Percentiles rank a stretch among this genome's conserved stretches.
phyloP scores from a whole-genome alignment of 257 asterid genomes.

The Ajuga chamaepitys region DNA sequence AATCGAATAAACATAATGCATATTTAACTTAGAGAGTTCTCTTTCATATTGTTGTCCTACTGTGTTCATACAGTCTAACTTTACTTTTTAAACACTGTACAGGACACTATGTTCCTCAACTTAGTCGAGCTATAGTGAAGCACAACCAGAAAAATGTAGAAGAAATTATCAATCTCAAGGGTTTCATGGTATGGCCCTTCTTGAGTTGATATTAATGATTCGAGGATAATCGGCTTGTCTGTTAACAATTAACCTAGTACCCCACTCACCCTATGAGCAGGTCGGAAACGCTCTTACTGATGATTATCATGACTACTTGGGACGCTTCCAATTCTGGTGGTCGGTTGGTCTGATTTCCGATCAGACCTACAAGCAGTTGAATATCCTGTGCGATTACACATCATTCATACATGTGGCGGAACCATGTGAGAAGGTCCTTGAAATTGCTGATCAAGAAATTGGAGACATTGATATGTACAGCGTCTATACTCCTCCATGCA shows the following conservation, averaged over 20 bases:
- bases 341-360: conserved; percentile 89
- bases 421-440: conserved; percentile 44
- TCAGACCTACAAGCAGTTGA: conserved; percentile 77
- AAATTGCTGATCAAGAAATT: conserved; percentile 53
- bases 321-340: conserved; percentile 84
- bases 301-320: conserved; percentile 77
- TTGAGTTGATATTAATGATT: background rate
- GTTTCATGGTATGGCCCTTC: conserved; percentile 68
- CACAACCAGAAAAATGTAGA: conserved; percentile 47
- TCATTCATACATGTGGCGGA: conserved; percentile 48
- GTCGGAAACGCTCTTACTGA: conserved; percentile 93
- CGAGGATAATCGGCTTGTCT: background rate
- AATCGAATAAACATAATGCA: no score
- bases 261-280: conserved; percentile 30
- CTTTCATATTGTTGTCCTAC: background rate
- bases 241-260: conserved; percentile 1
- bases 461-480: conserved; percentile 86
- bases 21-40: background rate
- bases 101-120: conserved; percentile 98
- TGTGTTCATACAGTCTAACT: background rate
- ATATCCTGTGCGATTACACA: conserved; percentile 41
- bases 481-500: conserved; percentile 88
- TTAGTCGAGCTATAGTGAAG: conserved; percentile 77
- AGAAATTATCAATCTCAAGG: conserved; percentile 63
- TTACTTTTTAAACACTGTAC: conserved; percentile 11